Base-by-base conservation (phyloP, 2,329 filamentous ascomycete genomes). In the Fusarium incarnatum region DNA sequence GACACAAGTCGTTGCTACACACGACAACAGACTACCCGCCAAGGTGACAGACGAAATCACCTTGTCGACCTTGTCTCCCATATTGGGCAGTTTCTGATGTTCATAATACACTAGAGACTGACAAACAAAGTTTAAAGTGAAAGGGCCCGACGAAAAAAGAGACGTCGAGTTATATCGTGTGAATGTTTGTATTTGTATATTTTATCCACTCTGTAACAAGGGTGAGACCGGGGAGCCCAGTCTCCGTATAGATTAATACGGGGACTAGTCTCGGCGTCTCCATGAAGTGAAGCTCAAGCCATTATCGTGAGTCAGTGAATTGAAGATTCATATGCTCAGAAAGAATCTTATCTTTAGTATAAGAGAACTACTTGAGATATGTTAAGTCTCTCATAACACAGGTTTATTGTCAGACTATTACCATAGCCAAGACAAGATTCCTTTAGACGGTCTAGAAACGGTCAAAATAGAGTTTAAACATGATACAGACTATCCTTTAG, bases 11-110 rank as follows among this genome's bases (percentile, higher is more conserved):
- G 73, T 75, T 18, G 73, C 63, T n/a, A 69, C 20, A 25, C 64
- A 75, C 2, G 72, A 73, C 8, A 75, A 42, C 15, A 60, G 8
- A 47, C 71, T 75, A n/a, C 71, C 73, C n/a, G 60, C 64, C 55
- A 75, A 52, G 22, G 73, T 75, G 37, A 75, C 61, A 34, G 63
- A 68, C 9, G 73, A 70, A 34, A 75, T 55, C n/a, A 57, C 49
- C 58, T 52, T 73, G 40, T 68, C 67, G 22, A 63, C 59, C 50
- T 69, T 60, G 8, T 42, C 49, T 44, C 47, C 50, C 70, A 72
- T 72, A 27, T 37, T 67, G 52, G 37, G 25, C 45, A 41, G 25
- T 30, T 25, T 28, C 9, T 27, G 13, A 20, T 18, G 25, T 23
- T 47, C 63, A 67, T 67, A 66, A 20, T 53, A 54, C 30, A 66